Evolutionary conservation across 192 early-diverging fungal species (phyloP).

Genomic region (Coemansia sp.): DNA sequence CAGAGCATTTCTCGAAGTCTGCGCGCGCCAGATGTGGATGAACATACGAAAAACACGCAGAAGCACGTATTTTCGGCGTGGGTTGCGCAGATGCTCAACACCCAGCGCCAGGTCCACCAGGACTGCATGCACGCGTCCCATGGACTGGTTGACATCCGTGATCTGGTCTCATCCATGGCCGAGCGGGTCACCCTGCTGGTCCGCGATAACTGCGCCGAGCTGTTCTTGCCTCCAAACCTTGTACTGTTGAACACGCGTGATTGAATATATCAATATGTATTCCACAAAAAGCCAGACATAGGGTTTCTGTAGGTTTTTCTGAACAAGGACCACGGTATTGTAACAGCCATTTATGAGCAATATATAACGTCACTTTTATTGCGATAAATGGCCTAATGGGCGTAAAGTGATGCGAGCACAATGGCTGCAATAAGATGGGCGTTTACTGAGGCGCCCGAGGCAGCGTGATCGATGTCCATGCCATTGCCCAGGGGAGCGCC

Average conservation of each 20-base stretch:
- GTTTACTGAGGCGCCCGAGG: too few relatives aligned
- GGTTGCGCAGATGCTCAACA: conserved; percentile 18
- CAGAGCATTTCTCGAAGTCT: conserved; percentile 6
- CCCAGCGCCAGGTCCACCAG: conserved; percentile 13
- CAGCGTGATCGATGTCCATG: too few relatives aligned
- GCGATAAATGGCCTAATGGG: too few relatives aligned
- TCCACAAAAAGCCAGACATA: too few relatives aligned
- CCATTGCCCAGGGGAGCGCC: too few relatives aligned
- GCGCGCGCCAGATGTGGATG: background rate
- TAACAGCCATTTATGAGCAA: too few relatives aligned
- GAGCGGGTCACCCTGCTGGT: conserved; percentile 29
- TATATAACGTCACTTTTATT: too few relatives aligned
- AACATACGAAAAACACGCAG: background rate
- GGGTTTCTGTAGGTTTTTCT: too few relatives aligned
- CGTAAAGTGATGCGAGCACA: too few relatives aligned
- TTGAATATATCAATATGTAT: too few relatives aligned
- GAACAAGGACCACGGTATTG: too few relatives aligned
- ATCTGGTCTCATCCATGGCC: conserved; percentile 26
- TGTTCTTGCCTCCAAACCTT: conserved; percentile 20
- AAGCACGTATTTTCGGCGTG: conserved; percentile 25
- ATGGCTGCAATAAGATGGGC: too few relatives aligned
- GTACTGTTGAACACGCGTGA: background rate
- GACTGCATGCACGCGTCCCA: conserved; percentile 1
- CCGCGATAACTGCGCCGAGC: conserved; percentile 22
- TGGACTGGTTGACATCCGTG: conserved; percentile 14